Base-by-base conservation (phyloP, 192 early-diverging fungal genomes). In the Podila epicladia region DNA sequence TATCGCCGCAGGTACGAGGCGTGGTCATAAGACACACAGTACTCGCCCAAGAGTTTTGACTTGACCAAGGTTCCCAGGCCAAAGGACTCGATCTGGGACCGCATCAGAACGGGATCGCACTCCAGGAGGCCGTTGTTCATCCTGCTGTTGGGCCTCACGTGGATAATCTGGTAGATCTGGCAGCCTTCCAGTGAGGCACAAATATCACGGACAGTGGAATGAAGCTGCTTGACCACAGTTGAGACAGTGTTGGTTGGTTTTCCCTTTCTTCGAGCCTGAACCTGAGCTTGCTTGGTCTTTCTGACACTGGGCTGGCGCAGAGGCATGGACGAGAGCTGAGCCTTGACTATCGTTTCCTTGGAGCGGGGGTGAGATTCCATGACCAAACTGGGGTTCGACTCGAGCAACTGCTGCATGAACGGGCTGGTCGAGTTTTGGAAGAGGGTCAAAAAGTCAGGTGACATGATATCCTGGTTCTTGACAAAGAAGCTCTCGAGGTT, bases 401-500 rank as follows among this genome's bases (percentile, higher is more conserved):
- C 77, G 74, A 97, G 94, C 72, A 98, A 83, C 35, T 83, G 84
- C 24, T 87, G 86, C 32, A 97, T 84, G 75, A 97, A 96, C 1
- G 82, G 71, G 77, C 93, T 95, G 67, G 85, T 89, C 26, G 92
- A 89, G 20, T 82, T 83, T 55, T 89, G 85, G 82, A 97, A 90
- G 37, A 98, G 85, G 38, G 91, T 87, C 28, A 97, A 89, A 78
- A 97, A 97, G 79, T 99, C 96, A 1, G 93, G 86, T 50, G 93
- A 85, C 12, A 91, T 64, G 74, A 92, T 88, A 82, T 88, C 83
- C 74, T 89, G 73, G 86, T 97, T 97, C 83, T 91, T 91, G 60
- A 92, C 92, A 68, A 91, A 78, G 72, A 98, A 95, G 11, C 85
- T 85, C 33, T 89, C 88, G 55, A 93, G 82, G 45, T 92, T 91